These are phyloP conservation scores for Tubosaeta sp. DNA, from an alignment of 768 basidiomycete species.

Conservation along the genomic window DNA sequence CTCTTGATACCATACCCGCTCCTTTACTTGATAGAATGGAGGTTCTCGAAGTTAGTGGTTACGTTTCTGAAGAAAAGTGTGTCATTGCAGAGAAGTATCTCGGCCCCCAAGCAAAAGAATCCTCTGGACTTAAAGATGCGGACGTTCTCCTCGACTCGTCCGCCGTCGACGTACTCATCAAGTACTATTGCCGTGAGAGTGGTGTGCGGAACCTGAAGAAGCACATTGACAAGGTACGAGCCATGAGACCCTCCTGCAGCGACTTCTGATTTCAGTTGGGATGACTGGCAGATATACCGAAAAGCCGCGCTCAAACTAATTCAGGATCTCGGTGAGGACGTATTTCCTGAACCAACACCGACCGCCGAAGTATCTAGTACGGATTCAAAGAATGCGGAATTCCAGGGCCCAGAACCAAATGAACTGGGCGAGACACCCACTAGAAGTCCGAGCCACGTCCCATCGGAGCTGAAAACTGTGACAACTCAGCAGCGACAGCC, in stretches of 20 bases:
- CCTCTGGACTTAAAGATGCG: constrained; percentile 79
- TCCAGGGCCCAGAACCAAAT: constrained; percentile 44
- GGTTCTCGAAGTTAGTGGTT: constrained; percentile 90
- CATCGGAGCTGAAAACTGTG: constrained; percentile 44
- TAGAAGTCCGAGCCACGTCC: constrained; percentile 15
- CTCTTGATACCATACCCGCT: constrained; percentile 89
- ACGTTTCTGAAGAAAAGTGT: constrained; percentile 90
- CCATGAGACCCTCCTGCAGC: background rate
- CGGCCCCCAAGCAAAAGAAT: constrained; percentile 89
- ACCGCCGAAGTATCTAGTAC: constrained; percentile 11
- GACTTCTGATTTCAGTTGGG: background rate
- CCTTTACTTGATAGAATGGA: constrained; percentile 96
- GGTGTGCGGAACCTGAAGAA: constrained; percentile 97
- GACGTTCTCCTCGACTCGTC: constrained; percentile 75
- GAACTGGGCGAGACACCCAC: constrained; percentile 28
- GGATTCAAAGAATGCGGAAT: constrained; percentile 42
- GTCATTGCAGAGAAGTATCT: constrained; percentile 86
- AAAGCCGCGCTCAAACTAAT: constrained; percentile 94
- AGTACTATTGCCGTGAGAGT: constrained; percentile 96
- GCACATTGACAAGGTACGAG: constrained; percentile 88
- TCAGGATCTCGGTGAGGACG: constrained; percentile 82
- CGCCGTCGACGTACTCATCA: constrained; percentile 85
- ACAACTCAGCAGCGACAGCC: constrained; percentile 81
- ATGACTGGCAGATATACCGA: constrained; percentile 72
- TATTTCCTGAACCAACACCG: constrained; percentile 66